Percentiles rank a stretch among this genome's conserved stretches.
Conservation (phyloP, 164 flowering plant genomes). For the Vitis rotundifolia region DNA sequence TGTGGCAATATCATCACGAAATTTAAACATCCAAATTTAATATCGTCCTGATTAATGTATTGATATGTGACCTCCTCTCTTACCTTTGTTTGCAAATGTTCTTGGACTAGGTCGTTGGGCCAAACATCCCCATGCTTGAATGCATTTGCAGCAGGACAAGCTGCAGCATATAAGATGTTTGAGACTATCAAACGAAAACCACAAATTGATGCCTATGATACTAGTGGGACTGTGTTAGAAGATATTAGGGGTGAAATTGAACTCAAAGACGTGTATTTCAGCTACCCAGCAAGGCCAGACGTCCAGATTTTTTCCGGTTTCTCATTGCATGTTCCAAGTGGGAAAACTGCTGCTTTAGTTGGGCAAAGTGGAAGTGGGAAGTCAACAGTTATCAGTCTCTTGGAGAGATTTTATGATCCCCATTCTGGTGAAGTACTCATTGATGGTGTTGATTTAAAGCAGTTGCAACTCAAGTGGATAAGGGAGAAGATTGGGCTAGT, state of each 20-base stretch:
- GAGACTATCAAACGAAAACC: conserved; percentile 67
- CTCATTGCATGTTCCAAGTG: conserved; percentile 51
- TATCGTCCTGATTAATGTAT: neutral
- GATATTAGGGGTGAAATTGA: conserved; percentile 72
- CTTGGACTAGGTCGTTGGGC: conserved; percentile 47
- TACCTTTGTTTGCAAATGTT: neutral
- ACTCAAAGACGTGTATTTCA: conserved; percentile 67
- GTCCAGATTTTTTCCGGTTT: conserved; percentile 73
- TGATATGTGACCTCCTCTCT: neutral
- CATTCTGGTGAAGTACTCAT: conserved; percentile 71
- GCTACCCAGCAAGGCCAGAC: conserved; percentile 82
- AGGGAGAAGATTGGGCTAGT: conserved; percentile 74
- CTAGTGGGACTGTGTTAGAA: conserved; percentile 44
- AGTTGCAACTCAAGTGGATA: conserved; percentile 57
- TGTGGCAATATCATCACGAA: too few species aligned
- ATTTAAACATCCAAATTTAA: neutral
- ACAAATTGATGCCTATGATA: conserved; percentile 51
- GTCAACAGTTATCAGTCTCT: conserved; percentile 72
- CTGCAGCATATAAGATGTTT: conserved; percentile 81
- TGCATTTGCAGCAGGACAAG: conserved; percentile 74
- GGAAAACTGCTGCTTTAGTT: conserved; percentile 75
- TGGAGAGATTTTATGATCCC: conserved; percentile 92
- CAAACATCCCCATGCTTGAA: conserved; percentile 54
- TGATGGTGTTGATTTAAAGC: conserved; percentile 64
- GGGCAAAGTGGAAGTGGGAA: conserved; percentile 96